Conservation (phyloP, 441 rosid genomes). For the Croton setiger region DNA sequence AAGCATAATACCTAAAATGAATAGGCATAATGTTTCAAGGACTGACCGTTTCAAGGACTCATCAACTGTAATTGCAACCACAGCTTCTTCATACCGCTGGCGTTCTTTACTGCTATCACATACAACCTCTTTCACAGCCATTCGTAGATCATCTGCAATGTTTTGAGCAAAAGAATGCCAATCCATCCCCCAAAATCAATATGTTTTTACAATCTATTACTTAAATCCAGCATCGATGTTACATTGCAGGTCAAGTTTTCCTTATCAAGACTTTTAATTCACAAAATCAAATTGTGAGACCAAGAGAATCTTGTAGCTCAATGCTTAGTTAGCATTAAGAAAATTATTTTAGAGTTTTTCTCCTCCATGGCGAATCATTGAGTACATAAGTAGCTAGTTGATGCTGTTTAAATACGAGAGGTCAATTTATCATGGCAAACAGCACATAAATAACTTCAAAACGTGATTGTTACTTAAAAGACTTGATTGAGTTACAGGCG, state of each 20-base stretch:
- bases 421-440: background rate
- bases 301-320: background rate
- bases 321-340: background rate
- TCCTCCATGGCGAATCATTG: background rate
- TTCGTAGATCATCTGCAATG: slow-evolving; percentile 64
- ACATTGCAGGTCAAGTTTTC: background rate
- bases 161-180: slow-evolving; percentile 7
- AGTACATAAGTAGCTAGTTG: background rate
- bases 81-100: slow-evolving; percentile 65
- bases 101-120: slow-evolving; percentile 60
- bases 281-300: background rate
- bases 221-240: background rate
- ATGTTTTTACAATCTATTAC: background rate
- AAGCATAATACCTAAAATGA: slow-evolving; percentile 11
- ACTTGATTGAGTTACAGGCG: background rate
- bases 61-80: slow-evolving; percentile 75
- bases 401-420: background rate
- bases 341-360: background rate
- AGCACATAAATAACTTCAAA: background rate
- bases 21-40: slow-evolving; percentile 48
- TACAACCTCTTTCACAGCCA: slow-evolving; percentile 85
- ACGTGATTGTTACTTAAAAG: background rate
- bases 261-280: background rate
- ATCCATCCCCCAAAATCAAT: background rate
- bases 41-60: slow-evolving; percentile 80